Evolutionary conservation across 2,329 filamentous ascomycete species (phyloP).

Genomic region (Trichoderma brevicompactum): DNA sequence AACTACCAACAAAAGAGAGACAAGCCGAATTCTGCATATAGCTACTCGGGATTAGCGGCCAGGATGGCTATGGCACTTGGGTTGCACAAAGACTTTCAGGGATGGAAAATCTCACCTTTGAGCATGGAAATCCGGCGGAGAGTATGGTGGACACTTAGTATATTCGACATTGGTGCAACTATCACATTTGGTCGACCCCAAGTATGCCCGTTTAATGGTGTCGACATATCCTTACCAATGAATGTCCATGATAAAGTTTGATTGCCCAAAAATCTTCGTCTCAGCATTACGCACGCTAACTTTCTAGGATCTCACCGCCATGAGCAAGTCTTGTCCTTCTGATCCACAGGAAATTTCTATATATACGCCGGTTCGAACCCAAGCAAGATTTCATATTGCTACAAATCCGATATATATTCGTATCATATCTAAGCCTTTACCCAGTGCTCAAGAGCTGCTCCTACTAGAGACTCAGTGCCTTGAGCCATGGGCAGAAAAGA

Average conservation of each 20-base stretch:
- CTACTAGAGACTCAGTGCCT: slow-evolving; percentile 47
- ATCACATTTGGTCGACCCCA: slow-evolving; percentile 53
- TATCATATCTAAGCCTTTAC: slow-evolving; percentile 51
- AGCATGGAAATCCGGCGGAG: slow-evolving; percentile 44
- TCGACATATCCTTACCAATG: slow-evolving; percentile 48
- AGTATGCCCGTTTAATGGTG: slow-evolving; percentile 46
- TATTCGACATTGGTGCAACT: slow-evolving; percentile 54
- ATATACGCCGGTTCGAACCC: slow-evolving; percentile 49
- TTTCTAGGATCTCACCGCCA: slow-evolving; percentile 40
- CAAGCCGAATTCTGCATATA: slow-evolving; percentile 57
- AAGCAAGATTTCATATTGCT: slow-evolving; percentile 51
- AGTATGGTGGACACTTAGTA: slow-evolving; percentile 47
- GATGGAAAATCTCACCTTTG: slow-evolving; percentile 40
- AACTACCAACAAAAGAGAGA: slow-evolving; percentile 58
- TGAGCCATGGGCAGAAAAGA: slow-evolving; percentile 43
- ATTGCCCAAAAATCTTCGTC: background rate
- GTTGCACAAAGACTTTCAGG: slow-evolving; percentile 51
- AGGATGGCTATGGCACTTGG: slow-evolving; percentile 56
- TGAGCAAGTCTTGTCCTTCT: slow-evolving; percentile 40
- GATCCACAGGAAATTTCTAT: slow-evolving; percentile 48
- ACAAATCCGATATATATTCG: slow-evolving; percentile 51
- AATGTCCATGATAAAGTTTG: slow-evolving; percentile 51
- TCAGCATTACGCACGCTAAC: background rate
- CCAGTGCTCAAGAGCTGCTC: slow-evolving; percentile 47
- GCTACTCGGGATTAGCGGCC: slow-evolving; percentile 55